Conservation (phyloP, 768 basidiomycete genomes). For the Tricholoma saponaceum region DNA sequence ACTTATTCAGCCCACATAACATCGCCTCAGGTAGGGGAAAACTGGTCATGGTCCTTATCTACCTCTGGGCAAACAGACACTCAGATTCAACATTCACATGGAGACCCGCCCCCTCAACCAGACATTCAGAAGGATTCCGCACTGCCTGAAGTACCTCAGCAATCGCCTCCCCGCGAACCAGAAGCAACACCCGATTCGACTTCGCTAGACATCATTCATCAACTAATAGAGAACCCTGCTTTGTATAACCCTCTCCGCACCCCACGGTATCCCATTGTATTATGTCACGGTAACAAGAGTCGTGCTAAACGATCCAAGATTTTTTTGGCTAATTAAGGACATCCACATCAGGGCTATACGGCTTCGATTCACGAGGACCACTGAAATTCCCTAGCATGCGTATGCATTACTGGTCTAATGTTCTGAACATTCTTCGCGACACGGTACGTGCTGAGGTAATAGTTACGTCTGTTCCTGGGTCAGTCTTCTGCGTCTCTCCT, state of each 20-base stretch:
- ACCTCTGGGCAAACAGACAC: conserved; percentile 13
- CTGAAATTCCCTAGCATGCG: conserved; percentile 76
- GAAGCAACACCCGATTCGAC: conserved; percentile 16
- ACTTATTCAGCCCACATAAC: conserved; percentile 6
- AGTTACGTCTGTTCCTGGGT: conserved; percentile 93
- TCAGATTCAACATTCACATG: conserved; percentile 4
- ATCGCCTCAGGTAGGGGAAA: conserved; percentile 17
- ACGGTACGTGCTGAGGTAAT: conserved; percentile 92
- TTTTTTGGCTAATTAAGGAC: conserved; percentile 3
- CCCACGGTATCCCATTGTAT: conserved; percentile 86
- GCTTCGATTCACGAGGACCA: conserved; percentile 89
- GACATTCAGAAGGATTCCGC: conserved; percentile 9
- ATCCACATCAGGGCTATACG: conserved; percentile 70
- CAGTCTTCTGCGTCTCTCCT: conserved; percentile 20
- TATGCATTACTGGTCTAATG: conserved; percentile 92
- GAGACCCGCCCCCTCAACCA: conserved; percentile 17
- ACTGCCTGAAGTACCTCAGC: conserved; percentile 7
- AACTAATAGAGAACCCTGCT: conserved; percentile 69
- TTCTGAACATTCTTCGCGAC: conserved; percentile 73
- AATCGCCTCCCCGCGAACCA: conserved; percentile 10
- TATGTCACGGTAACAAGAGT: conserved; percentile 81
- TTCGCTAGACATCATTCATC: conserved; percentile 53
- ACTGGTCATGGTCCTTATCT: conserved; percentile 26
- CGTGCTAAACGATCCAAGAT: not conserved
- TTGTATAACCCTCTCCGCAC: conserved; percentile 74